These are phyloP conservation scores for Bidens hawaiensis DNA, from an alignment of 140 eudicot species.

Conservation along the genomic window DNA sequence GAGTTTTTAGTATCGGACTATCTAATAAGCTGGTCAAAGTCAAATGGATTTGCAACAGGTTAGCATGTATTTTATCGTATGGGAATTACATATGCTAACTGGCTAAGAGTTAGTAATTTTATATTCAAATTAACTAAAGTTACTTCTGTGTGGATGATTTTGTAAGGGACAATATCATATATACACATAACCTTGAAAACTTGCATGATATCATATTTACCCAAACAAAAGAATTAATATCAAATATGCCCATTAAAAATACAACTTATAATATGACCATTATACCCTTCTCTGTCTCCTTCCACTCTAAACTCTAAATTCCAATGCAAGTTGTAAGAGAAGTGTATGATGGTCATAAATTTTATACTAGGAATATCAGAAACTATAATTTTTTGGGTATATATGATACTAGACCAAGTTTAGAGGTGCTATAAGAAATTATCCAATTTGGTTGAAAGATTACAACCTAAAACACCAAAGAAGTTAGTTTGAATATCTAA, in stretches of 20 bases:
- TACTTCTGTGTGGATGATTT: neutral
- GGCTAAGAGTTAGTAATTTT: neutral
- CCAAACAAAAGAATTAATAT: neutral
- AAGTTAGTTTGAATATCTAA: neutral
- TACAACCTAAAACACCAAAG: neutral
- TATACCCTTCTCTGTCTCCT: no score
- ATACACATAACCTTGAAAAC: neutral
- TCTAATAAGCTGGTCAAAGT: slow-evolving; percentile 61
- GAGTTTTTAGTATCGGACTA: slow-evolving; percentile 76
- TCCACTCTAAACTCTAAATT: neutral
- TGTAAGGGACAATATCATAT: neutral
- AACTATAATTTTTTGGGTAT: no score
- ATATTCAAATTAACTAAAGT: neutral
- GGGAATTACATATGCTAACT: neutral
- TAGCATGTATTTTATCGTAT: slow-evolving; percentile 20
- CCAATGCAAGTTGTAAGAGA: no score
- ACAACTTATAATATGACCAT: no score
- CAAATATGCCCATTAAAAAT: no score
- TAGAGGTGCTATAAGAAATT: no score
- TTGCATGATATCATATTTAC: neutral
- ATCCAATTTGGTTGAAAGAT: no score
- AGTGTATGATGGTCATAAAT: neutral
- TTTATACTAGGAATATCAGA: no score
- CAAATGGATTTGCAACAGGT: slow-evolving; percentile 60
- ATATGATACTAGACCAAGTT: no score